These are phyloP conservation scores for Plectosphaerella sp. DNA, from an alignment of 2,329 filamentous ascomycete genomes.

Conservation along the genomic window DNA sequence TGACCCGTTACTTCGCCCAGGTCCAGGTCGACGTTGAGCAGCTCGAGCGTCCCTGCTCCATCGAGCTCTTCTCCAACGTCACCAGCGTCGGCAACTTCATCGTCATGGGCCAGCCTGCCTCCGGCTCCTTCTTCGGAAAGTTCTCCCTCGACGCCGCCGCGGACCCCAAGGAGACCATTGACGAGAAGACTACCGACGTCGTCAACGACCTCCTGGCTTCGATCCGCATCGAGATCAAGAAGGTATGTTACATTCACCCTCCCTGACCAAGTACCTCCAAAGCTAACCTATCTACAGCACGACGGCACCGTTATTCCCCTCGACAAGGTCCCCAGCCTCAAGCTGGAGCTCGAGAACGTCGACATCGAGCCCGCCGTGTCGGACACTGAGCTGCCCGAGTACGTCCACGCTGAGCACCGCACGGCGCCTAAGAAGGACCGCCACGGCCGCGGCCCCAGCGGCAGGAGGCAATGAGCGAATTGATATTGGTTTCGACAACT, in stretches of 20 bases:
- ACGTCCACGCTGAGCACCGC: not conserved
- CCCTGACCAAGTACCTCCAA: not conserved
- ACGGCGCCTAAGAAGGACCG: not conserved
- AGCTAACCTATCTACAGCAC: constrained; percentile 14
- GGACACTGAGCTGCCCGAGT: not conserved
- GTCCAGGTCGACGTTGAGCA: constrained; percentile 26
- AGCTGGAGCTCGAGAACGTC: constrained; percentile 29
- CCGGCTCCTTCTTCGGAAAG: constrained; percentile 1
- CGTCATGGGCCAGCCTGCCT: constrained; percentile 10
- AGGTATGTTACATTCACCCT: constrained; percentile 16
- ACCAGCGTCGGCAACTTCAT: constrained; percentile 1
- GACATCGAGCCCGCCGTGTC: not conserved
- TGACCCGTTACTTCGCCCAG: constrained; percentile 27
- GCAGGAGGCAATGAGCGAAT: no score
- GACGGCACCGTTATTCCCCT: constrained; percentile 20
- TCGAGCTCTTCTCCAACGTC: constrained; percentile 10
- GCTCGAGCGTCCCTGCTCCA: constrained; percentile 5
- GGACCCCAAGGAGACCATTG: not conserved
- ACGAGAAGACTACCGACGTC: not conserved
- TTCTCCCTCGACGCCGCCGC: constrained; percentile 3
- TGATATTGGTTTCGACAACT: no score
- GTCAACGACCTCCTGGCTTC: not conserved
- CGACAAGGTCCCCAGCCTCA: not conserved
- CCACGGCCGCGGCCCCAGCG: not conserved
- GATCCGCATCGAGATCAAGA: constrained; percentile 20